These are phyloP conservation scores for Pilobolus umbonatus DNA, from an alignment of 192 early-diverging fungal genomes.

Conservation along the genomic window DNA sequence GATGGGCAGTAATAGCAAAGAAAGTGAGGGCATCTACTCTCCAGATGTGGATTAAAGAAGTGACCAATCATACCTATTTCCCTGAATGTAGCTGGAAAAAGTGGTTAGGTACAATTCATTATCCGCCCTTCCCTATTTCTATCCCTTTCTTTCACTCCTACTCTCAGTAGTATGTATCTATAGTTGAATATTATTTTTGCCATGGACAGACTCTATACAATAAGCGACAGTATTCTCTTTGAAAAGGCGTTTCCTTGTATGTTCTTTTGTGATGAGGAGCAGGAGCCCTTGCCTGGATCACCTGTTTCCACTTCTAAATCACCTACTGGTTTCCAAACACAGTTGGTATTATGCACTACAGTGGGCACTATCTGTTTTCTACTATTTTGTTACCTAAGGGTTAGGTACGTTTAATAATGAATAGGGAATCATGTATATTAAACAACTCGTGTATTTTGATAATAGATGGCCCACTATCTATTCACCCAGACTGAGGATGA, in stretches of 20 bases:
- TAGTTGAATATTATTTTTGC: too few relatives aligned
- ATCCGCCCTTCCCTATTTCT: too few relatives aligned
- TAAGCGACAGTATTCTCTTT: not conserved
- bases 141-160: too few relatives aligned
- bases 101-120: too few relatives aligned
- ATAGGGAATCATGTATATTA: not conserved
- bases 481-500: conserved; percentile 31
- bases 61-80: too few relatives aligned
- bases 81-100: too few relatives aligned
- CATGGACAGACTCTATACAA: too few relatives aligned
- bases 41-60: too few relatives aligned
- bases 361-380: conserved; percentile 27
- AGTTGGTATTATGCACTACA: conserved; percentile 24
- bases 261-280: conserved; percentile 2
- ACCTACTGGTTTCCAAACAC: conserved; percentile 26
- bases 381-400: conserved; percentile 31
- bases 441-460: not conserved
- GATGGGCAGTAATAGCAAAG: too few relatives aligned
- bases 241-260: not conserved
- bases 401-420: conserved; percentile 21
- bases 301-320: conserved; percentile 24
- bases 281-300: conserved; percentile 19
- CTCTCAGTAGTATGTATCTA: too few relatives aligned
- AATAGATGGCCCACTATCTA: conserved; percentile 31
- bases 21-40: too few relatives aligned